Evolutionary conservation across 1,284 basidiomycete species (phyloP).

Genomic region (Phylloporus sp.): DNA sequence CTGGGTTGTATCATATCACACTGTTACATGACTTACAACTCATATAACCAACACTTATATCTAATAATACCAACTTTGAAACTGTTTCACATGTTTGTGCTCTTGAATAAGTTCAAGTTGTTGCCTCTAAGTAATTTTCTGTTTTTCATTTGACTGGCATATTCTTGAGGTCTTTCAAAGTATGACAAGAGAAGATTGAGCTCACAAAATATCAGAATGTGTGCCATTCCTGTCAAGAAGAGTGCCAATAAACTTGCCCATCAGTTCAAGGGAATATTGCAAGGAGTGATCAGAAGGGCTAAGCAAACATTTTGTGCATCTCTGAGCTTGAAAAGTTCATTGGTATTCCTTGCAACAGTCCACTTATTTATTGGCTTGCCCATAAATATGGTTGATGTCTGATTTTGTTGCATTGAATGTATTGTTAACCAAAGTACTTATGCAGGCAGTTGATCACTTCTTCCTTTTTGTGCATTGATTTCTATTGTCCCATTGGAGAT

Average conservation of each 20-base stretch:
- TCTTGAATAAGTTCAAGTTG: conserved; percentile 97
- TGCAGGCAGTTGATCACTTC: no score
- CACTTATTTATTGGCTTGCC: no score
- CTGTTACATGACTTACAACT: no score
- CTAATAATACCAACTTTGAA: conserved; percentile 89
- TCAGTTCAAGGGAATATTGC: neutral
- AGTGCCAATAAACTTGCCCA: conserved; percentile 77
- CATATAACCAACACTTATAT: no score
- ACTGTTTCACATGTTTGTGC: conserved; percentile 94
- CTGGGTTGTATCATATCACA: no score
- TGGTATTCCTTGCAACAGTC: neutral
- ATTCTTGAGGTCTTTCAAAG: conserved; percentile 32
- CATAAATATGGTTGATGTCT: no score
- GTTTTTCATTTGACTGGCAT: neutral
- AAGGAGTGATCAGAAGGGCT: neutral
- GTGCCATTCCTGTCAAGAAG: conserved; percentile 88
- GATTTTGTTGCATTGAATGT: no score
- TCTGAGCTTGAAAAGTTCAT: neutral
- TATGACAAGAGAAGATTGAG: conserved; percentile 84
- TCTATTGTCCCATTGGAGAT: no score
- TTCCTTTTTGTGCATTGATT: no score
- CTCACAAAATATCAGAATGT: conserved; percentile 90
- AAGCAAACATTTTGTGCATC: neutral
- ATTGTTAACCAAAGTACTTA: no score
- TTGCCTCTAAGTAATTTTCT: conserved; percentile 67